Conservation (phyloP, 192 early-diverging fungal genomes). For the Martensiomyces pterosporus region DNA sequence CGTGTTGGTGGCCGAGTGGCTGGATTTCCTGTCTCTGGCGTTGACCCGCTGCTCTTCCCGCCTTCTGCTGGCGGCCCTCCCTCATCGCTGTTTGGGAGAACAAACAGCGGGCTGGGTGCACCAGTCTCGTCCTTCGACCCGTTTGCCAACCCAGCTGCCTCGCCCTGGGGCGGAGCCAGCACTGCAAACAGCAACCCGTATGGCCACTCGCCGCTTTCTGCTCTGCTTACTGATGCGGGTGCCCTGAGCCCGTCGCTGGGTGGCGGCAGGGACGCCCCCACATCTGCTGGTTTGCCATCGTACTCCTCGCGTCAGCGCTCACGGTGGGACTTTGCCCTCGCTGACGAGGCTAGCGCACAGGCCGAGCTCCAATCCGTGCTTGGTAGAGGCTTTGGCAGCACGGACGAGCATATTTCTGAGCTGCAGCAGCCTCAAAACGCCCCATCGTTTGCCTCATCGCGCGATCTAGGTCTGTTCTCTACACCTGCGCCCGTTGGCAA, state of each 20-base stretch:
- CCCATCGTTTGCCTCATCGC: conserved; percentile 28
- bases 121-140: conserved; percentile 12
- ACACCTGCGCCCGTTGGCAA: conserved; percentile 28
- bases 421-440: conserved; percentile 3
- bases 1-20: conserved; percentile 6
- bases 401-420: background rate
- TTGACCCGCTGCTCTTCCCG: conserved; percentile 40
- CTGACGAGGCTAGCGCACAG: conserved; percentile 42
- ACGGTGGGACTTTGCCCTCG: conserved; percentile 39
- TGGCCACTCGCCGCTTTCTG: conserved; percentile 23
- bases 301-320: conserved; percentile 31
- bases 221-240: conserved; percentile 10
- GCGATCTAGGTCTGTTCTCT: conserved; percentile 43
- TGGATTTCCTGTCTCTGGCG: conserved; percentile 18
- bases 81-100: background rate
- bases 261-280: too few relatives aligned
- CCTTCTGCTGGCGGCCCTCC: conserved; percentile 6
- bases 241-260: conserved; percentile 5
- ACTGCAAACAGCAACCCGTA: background rate
- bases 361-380: conserved; percentile 48
- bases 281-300: too few relatives aligned
- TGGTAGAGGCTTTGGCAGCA: conserved; percentile 11
- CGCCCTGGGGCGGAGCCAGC: conserved; percentile 16
- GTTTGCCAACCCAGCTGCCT: conserved; percentile 9
- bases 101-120: conserved; percentile 5